phyloP scores from a whole-genome alignment of 208 protist species.

The Herpetomonas samuelpessoai region DNA sequence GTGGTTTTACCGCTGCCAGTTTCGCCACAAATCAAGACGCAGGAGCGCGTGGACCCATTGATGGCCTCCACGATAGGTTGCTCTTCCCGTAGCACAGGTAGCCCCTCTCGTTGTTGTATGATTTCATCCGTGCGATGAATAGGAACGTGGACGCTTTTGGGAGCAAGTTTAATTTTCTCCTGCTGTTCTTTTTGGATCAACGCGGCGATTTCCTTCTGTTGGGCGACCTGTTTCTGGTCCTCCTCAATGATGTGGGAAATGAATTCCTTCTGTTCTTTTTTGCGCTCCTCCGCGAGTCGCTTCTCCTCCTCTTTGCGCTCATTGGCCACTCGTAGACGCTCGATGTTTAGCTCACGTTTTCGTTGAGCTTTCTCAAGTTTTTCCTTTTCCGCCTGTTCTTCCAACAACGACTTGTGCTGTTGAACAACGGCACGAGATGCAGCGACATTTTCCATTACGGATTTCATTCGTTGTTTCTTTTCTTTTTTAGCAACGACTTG shows the following conservation, averaged over 20 bases:
- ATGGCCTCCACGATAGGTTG: conserved; percentile 91
- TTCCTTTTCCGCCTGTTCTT: conserved; percentile 41
- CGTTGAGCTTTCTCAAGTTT: conserved; percentile 54
- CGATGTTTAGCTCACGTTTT: conserved; percentile 50
- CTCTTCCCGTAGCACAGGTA: conserved; percentile 88
- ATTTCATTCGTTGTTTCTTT: conserved; percentile 50
- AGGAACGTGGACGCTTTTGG: conserved; percentile 60
- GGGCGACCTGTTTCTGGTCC: conserved; percentile 17
- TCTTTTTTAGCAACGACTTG: conserved; percentile 71
- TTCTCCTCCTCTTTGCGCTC: conserved; percentile 52
- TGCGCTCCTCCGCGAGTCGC: conserved; percentile 23
- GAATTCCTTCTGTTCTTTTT: conserved; percentile 33
- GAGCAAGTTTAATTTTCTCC: conserved; percentile 33
- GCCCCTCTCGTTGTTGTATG: conserved; percentile 45
- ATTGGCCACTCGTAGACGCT: conserved; percentile 46
- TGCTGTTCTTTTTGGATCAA: conserved; percentile 36
- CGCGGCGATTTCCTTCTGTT: conserved; percentile 41
- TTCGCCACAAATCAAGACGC: conserved; percentile 96
- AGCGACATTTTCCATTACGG: conserved; percentile 55
- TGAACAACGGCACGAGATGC: conserved; percentile 40
- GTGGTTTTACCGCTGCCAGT: conserved; percentile 99
- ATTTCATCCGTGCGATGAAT: conserved; percentile 62
- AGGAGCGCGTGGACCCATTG: conserved; percentile 58
- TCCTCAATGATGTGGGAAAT: conserved; percentile 22
- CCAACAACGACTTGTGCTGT: conserved; percentile 59